These are phyloP conservation scores for Hyaloscypha finlandica DNA, from an alignment of 495 filamentous ascomycete species.

Conservation along the genomic window DNA sequence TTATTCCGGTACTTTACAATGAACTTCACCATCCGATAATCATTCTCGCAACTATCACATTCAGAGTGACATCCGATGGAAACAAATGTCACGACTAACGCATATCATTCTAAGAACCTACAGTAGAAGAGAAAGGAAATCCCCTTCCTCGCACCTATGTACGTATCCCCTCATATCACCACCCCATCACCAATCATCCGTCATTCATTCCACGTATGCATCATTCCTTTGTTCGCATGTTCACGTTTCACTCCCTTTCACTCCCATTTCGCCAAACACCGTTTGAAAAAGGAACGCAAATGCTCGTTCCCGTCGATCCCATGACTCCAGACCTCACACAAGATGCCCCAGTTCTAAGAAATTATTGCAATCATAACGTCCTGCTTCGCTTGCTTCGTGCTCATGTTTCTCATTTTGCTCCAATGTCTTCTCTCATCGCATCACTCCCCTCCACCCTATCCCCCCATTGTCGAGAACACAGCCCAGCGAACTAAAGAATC, in stretches of 20 bases:
- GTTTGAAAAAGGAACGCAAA: conserved; percentile 3
- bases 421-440: background rate
- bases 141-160: background rate
- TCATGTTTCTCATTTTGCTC: background rate
- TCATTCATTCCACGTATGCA: background rate
- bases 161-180: background rate
- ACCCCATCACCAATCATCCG: background rate
- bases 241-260: background rate
- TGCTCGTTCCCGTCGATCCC: background rate
- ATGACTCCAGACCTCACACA: conserved; percentile 1
- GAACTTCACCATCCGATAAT: too few relatives aligned
- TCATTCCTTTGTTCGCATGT: background rate
- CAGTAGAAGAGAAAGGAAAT: conserved; percentile 1
- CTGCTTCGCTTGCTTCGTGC: background rate
- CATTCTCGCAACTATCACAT: too few relatives aligned
- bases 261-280: background rate
- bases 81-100: background rate
- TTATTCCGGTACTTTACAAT: too few relatives aligned
- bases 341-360: background rate
- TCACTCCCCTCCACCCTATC: too few relatives aligned
- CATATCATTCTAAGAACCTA: conserved; percentile 8
- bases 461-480: background rate
- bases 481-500: conserved; percentile 51
- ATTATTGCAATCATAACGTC: background rate
- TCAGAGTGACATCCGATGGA: background rate